A percentile compares a stretch with the other conserved stretches of the same genome.
Evolutionary conservation across 2,329 filamentous ascomycete genomes (phyloP).

Genomic region (Aspergillus carbonarius): DNA sequence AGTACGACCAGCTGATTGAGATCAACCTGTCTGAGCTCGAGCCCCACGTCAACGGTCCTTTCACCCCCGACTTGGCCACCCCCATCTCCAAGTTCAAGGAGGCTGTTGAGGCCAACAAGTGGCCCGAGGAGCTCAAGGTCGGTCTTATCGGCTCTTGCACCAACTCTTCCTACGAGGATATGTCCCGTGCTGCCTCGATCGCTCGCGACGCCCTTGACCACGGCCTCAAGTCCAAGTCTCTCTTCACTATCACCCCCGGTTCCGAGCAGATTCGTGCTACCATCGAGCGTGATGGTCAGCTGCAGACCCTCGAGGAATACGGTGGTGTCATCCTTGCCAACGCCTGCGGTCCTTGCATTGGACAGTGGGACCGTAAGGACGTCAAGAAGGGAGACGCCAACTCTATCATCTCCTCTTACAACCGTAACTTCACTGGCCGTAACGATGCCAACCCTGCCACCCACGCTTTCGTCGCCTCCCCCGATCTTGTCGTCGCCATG

Average conservation of each 20-base stretch:
- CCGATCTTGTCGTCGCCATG: slow-evolving; percentile 84
- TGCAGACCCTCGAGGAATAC: slow-evolving; percentile 93
- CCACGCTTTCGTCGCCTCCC: slow-evolving; percentile 89
- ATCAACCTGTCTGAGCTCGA: slow-evolving; percentile 94
- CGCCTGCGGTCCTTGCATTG: slow-evolving; percentile 89
- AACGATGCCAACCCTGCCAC: slow-evolving; percentile 96
- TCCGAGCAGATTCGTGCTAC: slow-evolving; percentile 96
- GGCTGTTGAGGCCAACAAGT: slow-evolving; percentile 88
- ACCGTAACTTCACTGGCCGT: slow-evolving; percentile 99
- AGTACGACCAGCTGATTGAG: slow-evolving; percentile 96
- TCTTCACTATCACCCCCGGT: slow-evolving; percentile 94
- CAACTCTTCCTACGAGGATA: slow-evolving; percentile 86
- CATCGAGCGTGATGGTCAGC: slow-evolving; percentile 84
- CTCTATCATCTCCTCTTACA: slow-evolving; percentile 98
- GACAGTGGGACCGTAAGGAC: slow-evolving; percentile 91
- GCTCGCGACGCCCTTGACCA: slow-evolving; percentile 87
- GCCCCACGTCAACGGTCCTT: slow-evolving; percentile 97
- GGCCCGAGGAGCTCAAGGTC: slow-evolving; percentile 95
- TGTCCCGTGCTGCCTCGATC: slow-evolving; percentile 89
- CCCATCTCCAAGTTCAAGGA: slow-evolving; percentile 97
- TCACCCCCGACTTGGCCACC: slow-evolving; percentile 96
- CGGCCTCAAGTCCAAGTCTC: slow-evolving; percentile 87
- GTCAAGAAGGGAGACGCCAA: slow-evolving; percentile 95
- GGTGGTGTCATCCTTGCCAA: slow-evolving; percentile 94
- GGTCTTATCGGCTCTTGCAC: slow-evolving; percentile 98